phyloP scores from a whole-genome alignment of 2,329 filamentous ascomycete species.

The Lizonia empirigonia region DNA sequence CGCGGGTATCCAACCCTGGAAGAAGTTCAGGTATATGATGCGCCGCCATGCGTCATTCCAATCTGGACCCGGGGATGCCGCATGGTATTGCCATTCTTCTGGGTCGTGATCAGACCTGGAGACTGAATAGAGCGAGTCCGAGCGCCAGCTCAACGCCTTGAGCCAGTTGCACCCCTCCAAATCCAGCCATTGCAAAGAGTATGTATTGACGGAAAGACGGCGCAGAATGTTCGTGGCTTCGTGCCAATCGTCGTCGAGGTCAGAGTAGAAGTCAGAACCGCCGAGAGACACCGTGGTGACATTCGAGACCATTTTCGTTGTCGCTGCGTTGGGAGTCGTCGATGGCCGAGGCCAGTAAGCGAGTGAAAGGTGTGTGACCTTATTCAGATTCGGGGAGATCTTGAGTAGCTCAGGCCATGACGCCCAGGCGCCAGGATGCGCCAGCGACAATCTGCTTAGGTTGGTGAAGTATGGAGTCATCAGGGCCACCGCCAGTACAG shows the following conservation, averaged over 20 bases:
- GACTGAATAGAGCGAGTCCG: slow-evolving; percentile 6
- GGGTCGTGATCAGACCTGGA: slow-evolving; percentile 4
- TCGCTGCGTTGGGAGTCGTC: slow-evolving; percentile 60
- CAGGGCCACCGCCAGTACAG: slow-evolving; percentile 24
- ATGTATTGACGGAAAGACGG: slow-evolving; percentile 60
- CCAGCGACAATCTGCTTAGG: slow-evolving; percentile 64
- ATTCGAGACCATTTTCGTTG: slow-evolving; percentile 52
- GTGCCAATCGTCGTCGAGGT: slow-evolving; percentile 60
- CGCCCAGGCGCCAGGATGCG: slow-evolving; percentile 55
- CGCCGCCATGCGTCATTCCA: slow-evolving; percentile 54
- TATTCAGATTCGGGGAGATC: slow-evolving; percentile 59
- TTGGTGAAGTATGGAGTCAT: slow-evolving; percentile 52
- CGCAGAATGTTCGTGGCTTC: slow-evolving; percentile 63
- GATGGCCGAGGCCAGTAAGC: slow-evolving; percentile 67
- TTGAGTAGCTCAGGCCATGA: slow-evolving; percentile 63
- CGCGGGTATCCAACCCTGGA: slow-evolving; percentile 53
- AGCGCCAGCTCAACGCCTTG: slow-evolving; percentile 55
- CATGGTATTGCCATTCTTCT: slow-evolving; percentile 19
- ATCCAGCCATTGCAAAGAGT: slow-evolving; percentile 66
- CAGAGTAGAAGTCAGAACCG: slow-evolving; percentile 60
- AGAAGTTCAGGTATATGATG: slow-evolving; percentile 49
- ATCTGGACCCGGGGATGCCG: slow-evolving; percentile 34
- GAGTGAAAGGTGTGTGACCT: slow-evolving; percentile 65
- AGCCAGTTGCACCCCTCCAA: slow-evolving; percentile 66
- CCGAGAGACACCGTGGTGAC: slow-evolving; percentile 55